These are phyloP conservation scores for Panellus pusillus DNA, from an alignment of 768 basidiomycete species.

Conservation along the genomic window DNA sequence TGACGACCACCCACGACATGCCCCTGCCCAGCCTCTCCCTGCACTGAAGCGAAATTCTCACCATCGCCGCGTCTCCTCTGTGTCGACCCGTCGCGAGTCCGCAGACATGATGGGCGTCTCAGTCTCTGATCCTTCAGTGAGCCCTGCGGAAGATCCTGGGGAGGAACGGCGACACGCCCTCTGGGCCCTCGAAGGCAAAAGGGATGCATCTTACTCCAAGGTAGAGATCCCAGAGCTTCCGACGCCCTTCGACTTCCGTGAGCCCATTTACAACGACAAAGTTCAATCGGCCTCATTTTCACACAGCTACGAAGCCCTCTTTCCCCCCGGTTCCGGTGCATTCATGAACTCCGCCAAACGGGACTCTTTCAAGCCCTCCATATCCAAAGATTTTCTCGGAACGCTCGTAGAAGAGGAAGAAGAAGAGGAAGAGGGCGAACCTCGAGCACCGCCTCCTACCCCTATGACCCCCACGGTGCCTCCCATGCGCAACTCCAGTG, in stretches of 20 bases:
- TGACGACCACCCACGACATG: slow-evolving; percentile 37
- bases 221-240: slow-evolving; percentile 84
- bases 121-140: slow-evolving; percentile 62
- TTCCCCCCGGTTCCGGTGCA: slow-evolving; percentile 49
- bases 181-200: slow-evolving; percentile 85
- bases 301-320: slow-evolving; percentile 60
- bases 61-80: slow-evolving; percentile 82
- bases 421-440: slow-evolving; percentile 61
- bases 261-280: slow-evolving; percentile 27
- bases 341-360: slow-evolving; percentile 47
- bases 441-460: slow-evolving; percentile 28
- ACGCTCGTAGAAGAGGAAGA: slow-evolving; percentile 87
- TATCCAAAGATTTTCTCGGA: slow-evolving; percentile 73
- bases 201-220: slow-evolving; percentile 65
- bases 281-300: slow-evolving; percentile 12
- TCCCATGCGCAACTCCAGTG: slow-evolving; percentile 37
- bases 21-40: slow-evolving; percentile 27
- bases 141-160: slow-evolving; percentile 62
- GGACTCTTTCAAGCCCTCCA: slow-evolving; percentile 78
- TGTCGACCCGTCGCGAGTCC: slow-evolving; percentile 87
- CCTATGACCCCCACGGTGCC: slow-evolving; percentile 32
- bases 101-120: slow-evolving; percentile 88
- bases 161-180: slow-evolving; percentile 81
- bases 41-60: slow-evolving; percentile 72
- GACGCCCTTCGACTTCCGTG: slow-evolving; percentile 69